Base-by-base conservation (phyloP, 2,329 filamentous ascomycete species). In the Fusarium hainanense region DNA sequence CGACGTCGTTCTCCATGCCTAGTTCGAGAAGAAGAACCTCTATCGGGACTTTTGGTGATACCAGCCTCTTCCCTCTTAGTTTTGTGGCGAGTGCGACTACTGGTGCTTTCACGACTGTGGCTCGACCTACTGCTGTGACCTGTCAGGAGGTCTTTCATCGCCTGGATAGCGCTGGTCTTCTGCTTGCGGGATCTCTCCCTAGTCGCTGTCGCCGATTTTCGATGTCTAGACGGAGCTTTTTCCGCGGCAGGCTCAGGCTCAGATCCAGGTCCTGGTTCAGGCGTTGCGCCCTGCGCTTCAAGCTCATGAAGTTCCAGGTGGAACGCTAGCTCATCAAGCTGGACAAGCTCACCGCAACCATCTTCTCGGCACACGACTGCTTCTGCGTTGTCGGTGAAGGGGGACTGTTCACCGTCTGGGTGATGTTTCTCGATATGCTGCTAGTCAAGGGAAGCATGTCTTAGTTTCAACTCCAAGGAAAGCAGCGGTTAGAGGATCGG, bases 311-410 rank as follows among this genome's bases (percentile, higher is more conserved):
- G 74, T 50, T 75, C 68, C 6, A 75, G 55, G 37, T 76, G 74
- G 34, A 63, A 73, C 20, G 63, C 63, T 46, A 76, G 44, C 28
- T 76, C 74, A n/a, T 73, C 72, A 9, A 52, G 52, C n/a, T 55
- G 30, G 34, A 76, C 46, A n/a, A 82, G 76, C 75, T 92, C 89
- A 32, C 86, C 86, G 74, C 90, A 92, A 23, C 83, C 85, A 18
- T 86, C 83, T 27, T 72, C 63, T 3, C 72, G 72, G 47, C 74
- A 76, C 28, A 58, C 23, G 6, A 71, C 54, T 2, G 65, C 28
- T 4, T 69, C 64, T 10, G 68, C 54, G n/a, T 47, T 28, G 27
- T 51, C 42, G 13, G 50, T 54, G 27, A 69, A 69, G 34, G 67
- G 54, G 12, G 69, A 55, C 8, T 66, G 57, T 41, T 60, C 63